A percentile compares a stretch with the other conserved stretches of the same genome.
These are phyloP conservation scores for Corynascus novoguineensis DNA, from an alignment of 495 filamentous ascomycete species.

Conservation along the genomic window DNA sequence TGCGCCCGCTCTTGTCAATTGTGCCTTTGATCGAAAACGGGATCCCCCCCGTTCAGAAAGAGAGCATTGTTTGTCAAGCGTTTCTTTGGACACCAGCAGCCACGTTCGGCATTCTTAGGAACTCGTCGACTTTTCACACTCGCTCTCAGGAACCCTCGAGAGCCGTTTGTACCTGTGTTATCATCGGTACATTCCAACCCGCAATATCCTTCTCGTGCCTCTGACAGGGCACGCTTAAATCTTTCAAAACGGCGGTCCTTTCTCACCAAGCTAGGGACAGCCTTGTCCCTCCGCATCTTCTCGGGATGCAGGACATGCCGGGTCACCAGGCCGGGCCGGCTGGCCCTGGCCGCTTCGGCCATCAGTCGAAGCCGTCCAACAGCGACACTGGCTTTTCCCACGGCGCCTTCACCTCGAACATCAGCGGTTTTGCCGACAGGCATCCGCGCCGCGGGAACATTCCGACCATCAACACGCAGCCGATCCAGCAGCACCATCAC, in stretches of 20 bases:
- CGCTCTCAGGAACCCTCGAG: too few species aligned
- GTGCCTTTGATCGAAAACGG: constrained; percentile 20
- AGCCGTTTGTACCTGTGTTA: not conserved
- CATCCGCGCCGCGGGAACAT: constrained; percentile 79
- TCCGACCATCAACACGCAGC: constrained; percentile 83
- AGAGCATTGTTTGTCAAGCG: constrained; percentile 19
- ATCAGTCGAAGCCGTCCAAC: constrained; percentile 67
- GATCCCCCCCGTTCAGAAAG: constrained; percentile 7
- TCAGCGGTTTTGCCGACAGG: constrained; percentile 73
- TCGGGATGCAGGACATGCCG: constrained; percentile 84
- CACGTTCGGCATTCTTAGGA: not conserved
- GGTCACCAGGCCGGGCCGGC: constrained; percentile 52
- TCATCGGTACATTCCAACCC: constrained; percentile 22
- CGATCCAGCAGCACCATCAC: constrained; percentile 43
- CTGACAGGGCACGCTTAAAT: constrained; percentile 47
- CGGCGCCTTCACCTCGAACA: constrained; percentile 79
- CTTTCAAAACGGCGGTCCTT: constrained; percentile 65
- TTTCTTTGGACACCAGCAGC: constrained; percentile 22
- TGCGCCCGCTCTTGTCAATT: constrained; percentile 12
- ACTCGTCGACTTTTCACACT: too few species aligned
- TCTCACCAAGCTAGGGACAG: constrained; percentile 64
- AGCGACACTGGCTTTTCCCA: constrained; percentile 85
- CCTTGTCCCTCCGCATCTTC: constrained; percentile 69
- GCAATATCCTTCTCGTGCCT: constrained; percentile 41
- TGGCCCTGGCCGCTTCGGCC: constrained; percentile 55